Evolutionary conservation across 345 rosid species (phyloP).

Genomic region (Gossypium turneri): DNA sequence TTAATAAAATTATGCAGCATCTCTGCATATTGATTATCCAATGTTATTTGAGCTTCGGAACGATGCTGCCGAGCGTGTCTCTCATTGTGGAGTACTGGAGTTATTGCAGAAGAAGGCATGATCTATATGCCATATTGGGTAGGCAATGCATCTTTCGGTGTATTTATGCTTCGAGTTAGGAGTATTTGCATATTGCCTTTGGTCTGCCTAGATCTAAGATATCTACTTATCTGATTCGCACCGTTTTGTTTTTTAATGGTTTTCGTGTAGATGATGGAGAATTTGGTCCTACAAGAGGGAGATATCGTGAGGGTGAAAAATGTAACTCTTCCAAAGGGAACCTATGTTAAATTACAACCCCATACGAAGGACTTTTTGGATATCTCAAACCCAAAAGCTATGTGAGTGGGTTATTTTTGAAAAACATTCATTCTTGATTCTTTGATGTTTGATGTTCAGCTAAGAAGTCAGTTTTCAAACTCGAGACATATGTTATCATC

Average conservation of each 20-base stretch:
- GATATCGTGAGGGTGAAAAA: constrained; percentile 81
- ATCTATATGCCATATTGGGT: constrained; percentile 99
- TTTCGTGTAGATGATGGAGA: constrained; percentile 90
- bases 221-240: background rate
- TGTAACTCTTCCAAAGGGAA: constrained; percentile 95
- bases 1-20: constrained; percentile 48
- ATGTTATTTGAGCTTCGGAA: constrained; percentile 96
- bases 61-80: constrained; percentile 67
- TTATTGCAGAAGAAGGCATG: constrained; percentile 99
- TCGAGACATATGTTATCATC: background rate
- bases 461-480: background rate
- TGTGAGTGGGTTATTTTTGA: constrained; percentile 50
- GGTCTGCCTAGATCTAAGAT: background rate
- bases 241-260: background rate
- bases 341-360: constrained; percentile 91
- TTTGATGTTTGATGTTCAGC: constrained; percentile 6
- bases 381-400: constrained; percentile 96
- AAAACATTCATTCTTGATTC: background rate
- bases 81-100: constrained; percentile 98
- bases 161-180: background rate
- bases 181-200: background rate
- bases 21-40: constrained; percentile 94
- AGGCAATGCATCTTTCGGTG: constrained; percentile 10
- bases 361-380: constrained; percentile 93
- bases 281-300: constrained; percentile 89